Base-by-base conservation (phyloP, 345 rosid species). In the Pugionium dolabratum region DNA sequence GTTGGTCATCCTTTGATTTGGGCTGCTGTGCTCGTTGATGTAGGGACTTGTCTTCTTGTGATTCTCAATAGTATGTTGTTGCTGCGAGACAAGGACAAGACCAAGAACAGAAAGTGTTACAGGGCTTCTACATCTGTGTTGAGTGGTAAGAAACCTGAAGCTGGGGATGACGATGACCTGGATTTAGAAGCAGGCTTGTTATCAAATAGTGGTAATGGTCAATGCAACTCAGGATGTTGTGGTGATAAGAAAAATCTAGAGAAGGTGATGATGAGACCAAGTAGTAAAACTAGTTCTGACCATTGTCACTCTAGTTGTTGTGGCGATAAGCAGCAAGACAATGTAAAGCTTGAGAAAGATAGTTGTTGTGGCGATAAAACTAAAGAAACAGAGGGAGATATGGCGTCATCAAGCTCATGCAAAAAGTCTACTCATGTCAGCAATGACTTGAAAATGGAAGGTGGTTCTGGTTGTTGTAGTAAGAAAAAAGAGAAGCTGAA, bases 11-110 rank as follows among this genome's bases (percentile, higher is more conserved):
- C 99, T 0, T 66, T 88, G 49, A 72, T 94, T 47, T 94, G 99
- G 99, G 96, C 95, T 0, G 99, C 97, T 0, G 96, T 91, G 50
- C 91, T 94, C 0, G 79, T 83, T 1, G 99, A 94, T 76, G 88
- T 86, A 0, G 99, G 86, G 2, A 89, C 99, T n/a, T 94, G 97
- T 74, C 7, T 94, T 59, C 48, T 94, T 1, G 99, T 94, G 66
- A 88, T 94, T 29, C 63, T 83, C 3, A 94, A 87, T 65, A 94
- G 99, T 70, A 90, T 87, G 99, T 74, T 81, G 9, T 78, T 90
- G 43, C 44, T 94, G 60, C 73, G 72, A 52, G 85, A 62, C 66
- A 69, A 60, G 35, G 41, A 64, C 31, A 57, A 26, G 25, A 25
- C 35, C 9, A 42, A 46, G 50, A 57, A 54, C 53, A 72, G 67